Percentiles rank a stretch among this genome's conserved stretches.
These are phyloP conservation scores for Penicillium odoratum DNA, from an alignment of 495 filamentous ascomycete species.

Conservation along the genomic window DNA sequence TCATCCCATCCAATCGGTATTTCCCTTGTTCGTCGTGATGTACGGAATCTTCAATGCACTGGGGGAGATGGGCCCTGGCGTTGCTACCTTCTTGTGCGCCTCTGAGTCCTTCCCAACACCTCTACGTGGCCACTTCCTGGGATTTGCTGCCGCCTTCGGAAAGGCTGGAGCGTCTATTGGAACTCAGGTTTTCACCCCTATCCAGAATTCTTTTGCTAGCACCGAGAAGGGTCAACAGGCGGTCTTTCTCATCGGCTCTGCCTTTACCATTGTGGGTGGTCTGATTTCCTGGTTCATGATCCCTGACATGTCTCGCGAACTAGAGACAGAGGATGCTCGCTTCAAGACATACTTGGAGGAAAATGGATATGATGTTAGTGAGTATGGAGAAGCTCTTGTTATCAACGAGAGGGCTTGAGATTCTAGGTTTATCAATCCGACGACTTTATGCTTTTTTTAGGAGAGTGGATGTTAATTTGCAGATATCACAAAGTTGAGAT, in stretches of 20 bases:
- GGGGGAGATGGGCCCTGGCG: slow-evolving; percentile 51
- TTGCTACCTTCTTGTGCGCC: slow-evolving; percentile 44
- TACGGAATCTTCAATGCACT: slow-evolving; percentile 52
- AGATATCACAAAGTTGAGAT: background rate
- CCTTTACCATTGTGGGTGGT: slow-evolving; percentile 41
- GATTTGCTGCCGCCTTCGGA: slow-evolving; percentile 47
- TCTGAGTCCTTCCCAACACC: slow-evolving; percentile 53
- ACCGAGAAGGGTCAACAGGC: slow-evolving; percentile 43
- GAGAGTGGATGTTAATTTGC: background rate
- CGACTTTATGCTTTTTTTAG: background rate
- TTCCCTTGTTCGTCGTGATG: slow-evolving; percentile 52
- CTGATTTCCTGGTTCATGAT: slow-evolving; percentile 47
- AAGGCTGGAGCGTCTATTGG: slow-evolving; percentile 53
- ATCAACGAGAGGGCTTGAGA: background rate
- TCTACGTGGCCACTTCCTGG: slow-evolving; percentile 49
- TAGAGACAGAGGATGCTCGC: slow-evolving; percentile 46
- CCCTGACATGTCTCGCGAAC: slow-evolving; percentile 43
- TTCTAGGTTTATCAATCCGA: background rate
- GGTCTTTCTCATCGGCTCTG: slow-evolving; percentile 48
- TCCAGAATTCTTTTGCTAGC: slow-evolving; percentile 40
- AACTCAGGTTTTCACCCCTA: slow-evolving; percentile 46
- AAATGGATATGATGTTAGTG: slow-evolving; percentile 37
- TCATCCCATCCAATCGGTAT: slow-evolving; percentile 39
- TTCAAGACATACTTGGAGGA: slow-evolving; percentile 46
- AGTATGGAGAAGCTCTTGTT: slow-evolving; percentile 26